phyloP scores from a whole-genome alignment of 2,329 filamentous ascomycete genomes.

The Camillea tinctor region DNA sequence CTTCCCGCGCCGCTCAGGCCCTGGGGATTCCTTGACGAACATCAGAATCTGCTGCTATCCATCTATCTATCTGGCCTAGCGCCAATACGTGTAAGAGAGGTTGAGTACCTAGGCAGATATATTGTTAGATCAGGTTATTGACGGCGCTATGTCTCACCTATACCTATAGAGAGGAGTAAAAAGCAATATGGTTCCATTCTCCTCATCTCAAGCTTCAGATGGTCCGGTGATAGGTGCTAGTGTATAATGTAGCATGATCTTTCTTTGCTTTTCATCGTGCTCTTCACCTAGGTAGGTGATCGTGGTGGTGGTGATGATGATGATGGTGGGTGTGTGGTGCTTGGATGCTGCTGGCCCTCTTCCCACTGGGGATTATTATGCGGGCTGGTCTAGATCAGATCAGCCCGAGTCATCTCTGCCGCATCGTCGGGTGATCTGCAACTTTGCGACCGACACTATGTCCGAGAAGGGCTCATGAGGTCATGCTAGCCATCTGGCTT shows the following conservation, averaged over 20 bases:
- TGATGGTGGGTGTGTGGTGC: too few relatives aligned
- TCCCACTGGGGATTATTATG: background rate
- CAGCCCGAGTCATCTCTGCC: background rate
- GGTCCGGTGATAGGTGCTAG: background rate
- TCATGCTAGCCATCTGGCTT: background rate
- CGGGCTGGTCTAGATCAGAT: background rate
- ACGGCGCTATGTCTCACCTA: background rate
- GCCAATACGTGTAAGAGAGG: too few relatives aligned
- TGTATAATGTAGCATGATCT: background rate
- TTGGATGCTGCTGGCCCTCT: background rate
- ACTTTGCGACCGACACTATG: background rate
- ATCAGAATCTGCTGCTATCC: background rate
- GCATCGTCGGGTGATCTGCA: background rate
- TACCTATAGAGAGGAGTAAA: background rate
- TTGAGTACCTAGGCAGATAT: background rate
- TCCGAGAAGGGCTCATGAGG: background rate
- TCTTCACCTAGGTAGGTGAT: background rate
- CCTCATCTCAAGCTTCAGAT: too few relatives aligned
- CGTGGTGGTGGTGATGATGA: too few relatives aligned
- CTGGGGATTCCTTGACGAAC: background rate
- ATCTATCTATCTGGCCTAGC: background rate
- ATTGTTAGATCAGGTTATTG: background rate
- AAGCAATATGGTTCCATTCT: background rate
- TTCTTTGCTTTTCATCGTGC: background rate
- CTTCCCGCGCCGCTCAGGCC: background rate